Conservation (phyloP, 1,139 yeast genomes). For the Arxiozyma heterogenica region DNA sequence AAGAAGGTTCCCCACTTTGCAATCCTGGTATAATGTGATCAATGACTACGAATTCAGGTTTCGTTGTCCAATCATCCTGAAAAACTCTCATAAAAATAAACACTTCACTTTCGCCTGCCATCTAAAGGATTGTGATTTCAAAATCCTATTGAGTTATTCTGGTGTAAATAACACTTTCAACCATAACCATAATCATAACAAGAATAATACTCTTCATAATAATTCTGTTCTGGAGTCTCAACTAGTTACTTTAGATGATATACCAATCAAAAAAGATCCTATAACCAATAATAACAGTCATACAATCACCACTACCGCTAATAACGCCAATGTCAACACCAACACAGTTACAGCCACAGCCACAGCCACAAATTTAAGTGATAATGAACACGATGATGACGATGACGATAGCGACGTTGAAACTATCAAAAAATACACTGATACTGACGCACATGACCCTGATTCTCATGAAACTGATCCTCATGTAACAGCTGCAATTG, state of each 20-base stretch:
- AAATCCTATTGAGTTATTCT: constrained; percentile 26
- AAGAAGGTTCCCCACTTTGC: constrained; percentile 24
- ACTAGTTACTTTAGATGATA: neutral
- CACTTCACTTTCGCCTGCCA: constrained; percentile 32
- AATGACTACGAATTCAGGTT: constrained; percentile 31
- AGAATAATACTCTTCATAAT: neutral
- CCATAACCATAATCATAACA: neutral
- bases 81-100: constrained; percentile 30
- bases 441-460: constrained; percentile 4
- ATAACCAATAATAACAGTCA: neutral
- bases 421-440: constrained; percentile 6
- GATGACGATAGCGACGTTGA: neutral
- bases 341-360: neutral
- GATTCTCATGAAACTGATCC: constrained; percentile 15
- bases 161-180: constrained; percentile 5
- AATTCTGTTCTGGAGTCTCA: neutral
- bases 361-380: neutral
- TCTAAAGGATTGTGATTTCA: constrained; percentile 28
- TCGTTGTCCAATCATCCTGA: constrained; percentile 29
- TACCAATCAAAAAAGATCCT: neutral
- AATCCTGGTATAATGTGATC: constrained; percentile 29
- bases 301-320: neutral
- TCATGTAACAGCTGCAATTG: constrained; percentile 24
- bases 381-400: constrained; percentile 5
- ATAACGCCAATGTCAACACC: too few species aligned